These are phyloP conservation scores for Fomitopsis betulina DNA, from an alignment of 1,284 basidiomycete genomes.

Conservation along the genomic window DNA sequence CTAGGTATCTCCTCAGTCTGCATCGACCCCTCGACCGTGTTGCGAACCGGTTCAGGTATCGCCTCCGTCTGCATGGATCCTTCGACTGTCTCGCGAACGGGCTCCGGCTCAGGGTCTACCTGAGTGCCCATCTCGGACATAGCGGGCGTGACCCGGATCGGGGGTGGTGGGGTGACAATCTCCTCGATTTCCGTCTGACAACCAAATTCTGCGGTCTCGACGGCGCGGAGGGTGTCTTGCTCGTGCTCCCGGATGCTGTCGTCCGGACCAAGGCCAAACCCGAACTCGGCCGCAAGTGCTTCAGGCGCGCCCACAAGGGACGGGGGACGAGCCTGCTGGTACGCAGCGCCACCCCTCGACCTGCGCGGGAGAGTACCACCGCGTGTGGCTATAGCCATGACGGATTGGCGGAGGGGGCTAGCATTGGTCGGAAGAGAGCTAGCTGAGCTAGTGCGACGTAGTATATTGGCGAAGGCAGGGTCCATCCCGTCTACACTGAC, in stretches of 20 bases:
- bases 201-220: constrained; percentile 56
- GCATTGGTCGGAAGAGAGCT: constrained; percentile 43
- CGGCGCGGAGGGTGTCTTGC: constrained; percentile 28
- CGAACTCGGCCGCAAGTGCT: constrained; percentile 61
- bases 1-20: constrained; percentile 43
- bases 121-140: constrained; percentile 40
- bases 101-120: constrained; percentile 39
- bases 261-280: constrained; percentile 38
- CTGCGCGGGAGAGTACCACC: constrained; percentile 48
- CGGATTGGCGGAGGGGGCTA: constrained; percentile 54
- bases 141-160: constrained; percentile 23
- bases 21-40: constrained; percentile 38
- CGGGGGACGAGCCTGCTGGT: constrained; percentile 59
- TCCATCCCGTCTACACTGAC: constrained; percentile 82
- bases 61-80: constrained; percentile 48
- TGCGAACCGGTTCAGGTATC: constrained; percentile 24
- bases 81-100: constrained; percentile 33
- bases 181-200: constrained; percentile 56
- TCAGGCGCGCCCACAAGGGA: constrained; percentile 67
- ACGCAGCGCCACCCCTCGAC: constrained; percentile 57
- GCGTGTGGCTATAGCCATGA: constrained; percentile 44
- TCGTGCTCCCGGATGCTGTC: constrained; percentile 36
- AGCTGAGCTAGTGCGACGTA: constrained; percentile 55
- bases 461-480: constrained; percentile 73
- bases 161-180: constrained; percentile 27